phyloP scores from a whole-genome alignment of 345 rosid genomes.

The Lepidium africanum region DNA sequence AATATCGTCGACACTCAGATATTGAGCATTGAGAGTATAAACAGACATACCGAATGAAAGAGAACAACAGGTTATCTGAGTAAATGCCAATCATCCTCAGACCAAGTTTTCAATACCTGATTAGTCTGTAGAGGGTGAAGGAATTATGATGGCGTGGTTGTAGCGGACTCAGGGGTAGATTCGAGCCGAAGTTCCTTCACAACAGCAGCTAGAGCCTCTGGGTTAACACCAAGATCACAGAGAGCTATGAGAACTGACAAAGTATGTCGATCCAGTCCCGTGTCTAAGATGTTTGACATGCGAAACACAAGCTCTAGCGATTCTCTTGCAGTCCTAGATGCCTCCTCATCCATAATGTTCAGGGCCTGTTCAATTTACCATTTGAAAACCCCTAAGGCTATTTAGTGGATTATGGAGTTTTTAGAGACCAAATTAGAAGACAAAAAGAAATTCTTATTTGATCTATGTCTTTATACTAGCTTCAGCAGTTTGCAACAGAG shows the following conservation, averaged over 20 bases:
- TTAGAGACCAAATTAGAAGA: background rate
- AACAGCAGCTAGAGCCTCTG: slow-evolving; percentile 34
- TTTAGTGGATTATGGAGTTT: background rate
- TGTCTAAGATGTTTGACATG: slow-evolving; percentile 34
- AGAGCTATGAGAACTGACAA: slow-evolving; percentile 33
- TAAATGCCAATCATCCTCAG: background rate
- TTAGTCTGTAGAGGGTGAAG: background rate
- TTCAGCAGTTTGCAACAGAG: background rate
- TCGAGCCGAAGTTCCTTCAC: slow-evolving; percentile 30
- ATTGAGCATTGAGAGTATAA: too few species aligned
- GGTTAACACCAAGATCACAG: slow-evolving; percentile 34
- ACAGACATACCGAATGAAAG: too few species aligned
- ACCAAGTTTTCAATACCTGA: background rate
- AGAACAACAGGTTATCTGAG: background rate
- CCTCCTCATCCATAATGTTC: slow-evolving; percentile 26
- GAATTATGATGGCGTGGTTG: background rate
- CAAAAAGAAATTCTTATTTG: background rate
- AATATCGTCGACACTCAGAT: too few species aligned
- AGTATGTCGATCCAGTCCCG: slow-evolving; percentile 25
- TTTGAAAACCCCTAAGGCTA: background rate
- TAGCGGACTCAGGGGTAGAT: background rate
- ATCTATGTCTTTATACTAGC: too few species aligned
- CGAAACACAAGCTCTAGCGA: slow-evolving; percentile 29
- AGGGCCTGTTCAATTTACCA: background rate
- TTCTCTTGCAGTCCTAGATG: slow-evolving; percentile 29